These are phyloP conservation scores for Chlamydomonas asymmetrica DNA, from an alignment of 139 green algal genomes.

Conservation along the genomic window DNA sequence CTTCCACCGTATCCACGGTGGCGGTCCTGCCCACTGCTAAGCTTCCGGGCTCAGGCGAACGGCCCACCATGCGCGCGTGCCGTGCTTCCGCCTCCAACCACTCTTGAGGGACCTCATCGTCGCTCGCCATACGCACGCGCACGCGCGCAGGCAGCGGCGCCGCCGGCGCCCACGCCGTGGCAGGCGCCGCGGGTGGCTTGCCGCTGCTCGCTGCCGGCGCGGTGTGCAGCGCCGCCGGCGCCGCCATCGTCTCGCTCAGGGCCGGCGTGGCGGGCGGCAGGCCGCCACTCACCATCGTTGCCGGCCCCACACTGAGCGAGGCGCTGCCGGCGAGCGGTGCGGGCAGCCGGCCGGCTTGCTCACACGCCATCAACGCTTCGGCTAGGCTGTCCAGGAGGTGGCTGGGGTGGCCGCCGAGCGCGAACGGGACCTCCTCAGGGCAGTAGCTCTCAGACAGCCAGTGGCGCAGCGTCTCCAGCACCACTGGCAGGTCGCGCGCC, in stretches of 20 bases:
- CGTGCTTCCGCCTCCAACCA: constrained; percentile 6
- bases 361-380: constrained; percentile 13
- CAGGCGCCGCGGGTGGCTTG: neutral
- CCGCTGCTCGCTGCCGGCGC: neutral
- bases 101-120: neutral
- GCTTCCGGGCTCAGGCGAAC: constrained; percentile 6
- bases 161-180: too few species aligned
- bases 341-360: neutral
- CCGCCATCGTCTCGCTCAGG: neutral
- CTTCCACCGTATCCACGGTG: constrained; percentile 20
- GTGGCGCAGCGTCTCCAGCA: constrained; percentile 3
- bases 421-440: constrained; percentile 18
- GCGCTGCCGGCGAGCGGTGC: neutral
- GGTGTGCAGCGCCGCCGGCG: neutral
- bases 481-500: constrained; percentile 7
- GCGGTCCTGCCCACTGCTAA: constrained; percentile 9
- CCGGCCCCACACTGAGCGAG: neutral
- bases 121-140: constrained; percentile 6
- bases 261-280: neutral
- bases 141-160: neutral
- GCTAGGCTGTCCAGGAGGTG: constrained; percentile 19
- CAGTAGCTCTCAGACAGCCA: constrained; percentile 5
- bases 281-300: neutral
- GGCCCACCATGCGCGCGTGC: neutral
- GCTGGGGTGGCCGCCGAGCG: constrained; percentile 9